Percentiles rank a stretch among this genome's conserved stretches.
phyloP scores from a whole-genome alignment of 352 stramenopile genomes.

The Globisporangium acanthophoron region DNA sequence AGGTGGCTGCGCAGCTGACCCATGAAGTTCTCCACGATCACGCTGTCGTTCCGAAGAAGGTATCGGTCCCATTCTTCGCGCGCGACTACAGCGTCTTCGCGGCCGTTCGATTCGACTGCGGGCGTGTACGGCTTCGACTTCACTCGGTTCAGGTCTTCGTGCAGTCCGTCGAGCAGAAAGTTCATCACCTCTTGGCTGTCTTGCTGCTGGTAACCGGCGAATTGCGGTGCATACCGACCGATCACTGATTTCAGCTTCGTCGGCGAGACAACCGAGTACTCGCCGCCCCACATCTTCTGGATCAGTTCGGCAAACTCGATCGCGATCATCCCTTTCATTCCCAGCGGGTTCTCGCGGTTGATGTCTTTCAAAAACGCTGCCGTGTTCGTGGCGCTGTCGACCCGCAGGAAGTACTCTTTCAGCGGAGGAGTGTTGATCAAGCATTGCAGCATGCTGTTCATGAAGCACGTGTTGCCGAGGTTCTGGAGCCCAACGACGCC shows the following conservation, averaged over 20 bases:
- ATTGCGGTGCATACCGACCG: conserved; percentile 83
- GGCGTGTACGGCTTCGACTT: conserved; percentile 76
- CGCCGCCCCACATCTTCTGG: conserved; percentile 91
- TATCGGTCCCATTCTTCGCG: conserved; percentile 83
- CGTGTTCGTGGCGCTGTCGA: conserved; percentile 43
- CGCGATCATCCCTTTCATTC: conserved; percentile 91
- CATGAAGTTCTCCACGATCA: conserved; percentile 90
- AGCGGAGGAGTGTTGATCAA: conserved; percentile 92
- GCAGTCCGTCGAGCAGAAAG: conserved; percentile 89
- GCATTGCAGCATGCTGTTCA: conserved; percentile 89
- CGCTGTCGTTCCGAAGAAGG: conserved; percentile 88
- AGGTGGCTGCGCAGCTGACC: conserved; percentile 86
- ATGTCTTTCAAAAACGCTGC: conserved; percentile 72
- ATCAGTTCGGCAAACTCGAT: conserved; percentile 94
- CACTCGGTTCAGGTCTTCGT: conserved; percentile 90
- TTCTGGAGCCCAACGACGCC: conserved; percentile 77
- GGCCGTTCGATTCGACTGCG: conserved; percentile 65
- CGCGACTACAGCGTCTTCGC: conserved; percentile 58
- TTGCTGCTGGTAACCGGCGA: conserved; percentile 87
- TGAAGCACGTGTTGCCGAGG: conserved; percentile 79
- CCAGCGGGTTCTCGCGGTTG: conserved; percentile 94
- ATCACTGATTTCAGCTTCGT: conserved; percentile 81
- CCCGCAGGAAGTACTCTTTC: conserved; percentile 90
- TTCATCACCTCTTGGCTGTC: conserved; percentile 92
- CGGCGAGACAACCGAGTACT: conserved; percentile 80